Conservation (phyloP, 2,329 filamentous ascomycete species). For the Fusarium avenaceum region DNA sequence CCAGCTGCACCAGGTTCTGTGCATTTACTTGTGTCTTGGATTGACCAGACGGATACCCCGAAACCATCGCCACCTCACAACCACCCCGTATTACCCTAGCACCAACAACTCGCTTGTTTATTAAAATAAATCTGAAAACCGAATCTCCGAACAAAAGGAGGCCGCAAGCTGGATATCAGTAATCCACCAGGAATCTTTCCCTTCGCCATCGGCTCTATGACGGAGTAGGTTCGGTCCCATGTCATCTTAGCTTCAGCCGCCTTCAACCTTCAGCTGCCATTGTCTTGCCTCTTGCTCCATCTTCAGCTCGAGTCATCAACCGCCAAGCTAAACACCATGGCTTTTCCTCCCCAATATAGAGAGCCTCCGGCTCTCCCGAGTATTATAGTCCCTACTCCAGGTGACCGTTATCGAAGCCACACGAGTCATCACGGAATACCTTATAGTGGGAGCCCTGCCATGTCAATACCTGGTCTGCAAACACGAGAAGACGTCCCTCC, state of each 20-base stretch:
- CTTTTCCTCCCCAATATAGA: constrained; percentile 55
- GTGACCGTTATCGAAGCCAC: constrained; percentile 50
- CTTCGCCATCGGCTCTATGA: constrained; percentile 44
- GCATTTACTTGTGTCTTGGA: constrained; percentile 22
- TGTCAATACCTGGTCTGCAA: constrained; percentile 59
- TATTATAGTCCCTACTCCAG: constrained; percentile 52
- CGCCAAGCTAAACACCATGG: constrained; percentile 51
- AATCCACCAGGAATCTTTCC: constrained; percentile 22
- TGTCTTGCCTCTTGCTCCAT: constrained; percentile 45
- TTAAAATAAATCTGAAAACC: constrained; percentile 1
- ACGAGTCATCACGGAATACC: constrained; percentile 50
- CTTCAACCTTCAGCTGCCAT: constrained; percentile 45
- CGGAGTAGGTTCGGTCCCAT: constrained; percentile 42
- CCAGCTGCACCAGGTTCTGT: constrained; percentile 46
- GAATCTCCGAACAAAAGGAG: constrained; percentile 21
- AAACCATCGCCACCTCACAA: constrained; percentile 48
- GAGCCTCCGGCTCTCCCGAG: constrained; percentile 56
- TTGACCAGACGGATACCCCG: constrained; percentile 45
- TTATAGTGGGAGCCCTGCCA: constrained; percentile 55
- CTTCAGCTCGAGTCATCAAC: constrained; percentile 45
- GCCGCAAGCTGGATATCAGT: constrained; percentile 14
- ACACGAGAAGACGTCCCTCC: constrained; percentile 56
- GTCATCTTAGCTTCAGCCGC: constrained; percentile 44
- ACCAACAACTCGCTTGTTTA: constrained; percentile 38
- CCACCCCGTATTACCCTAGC: constrained; percentile 41